Evolutionary conservation across 805 yeast species (phyloP), one percentile per base, ranked within the genome.

Genomic region (Pichia ethanolica): DNA sequence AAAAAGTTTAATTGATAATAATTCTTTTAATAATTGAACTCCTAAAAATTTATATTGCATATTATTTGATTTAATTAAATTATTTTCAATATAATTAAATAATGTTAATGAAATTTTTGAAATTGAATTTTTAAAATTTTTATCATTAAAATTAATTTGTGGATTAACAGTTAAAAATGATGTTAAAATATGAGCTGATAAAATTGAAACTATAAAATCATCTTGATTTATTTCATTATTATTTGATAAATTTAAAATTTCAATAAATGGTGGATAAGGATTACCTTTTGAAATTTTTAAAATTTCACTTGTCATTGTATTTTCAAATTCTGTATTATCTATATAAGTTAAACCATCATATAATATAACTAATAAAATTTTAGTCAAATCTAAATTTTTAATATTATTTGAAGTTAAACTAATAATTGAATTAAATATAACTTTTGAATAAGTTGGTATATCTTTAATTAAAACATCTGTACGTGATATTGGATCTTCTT

Each of bases 1-100:
- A 64, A 75, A 81, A 37, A 60, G 54, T 63, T 82, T 79, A 45
- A 72, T 62, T 30, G 79, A 70, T 20, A 86, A 67, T 44, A 89
- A 70, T 55, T 78, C 82, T 54, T 78, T 81, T 53, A 83, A 72
- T 53, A 83, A 71, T 61, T 86, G 95, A 41, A 83, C 73, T 3
- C 78, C 78, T 48, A 86, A 70, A 51, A 76, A 83, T 60, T 82
- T 82, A 53, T 74, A 68, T 59, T 79, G 79, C 50, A 71, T 53
- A 50, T 73, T 74, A 13, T 71, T 61, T 5, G 77, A 66, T 5
- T 27, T 28, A 26, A 52, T n/a, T 14, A 53, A 47, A 42, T 56
- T 59, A 36, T 34, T 47, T 26, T 70, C 56, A 45, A 73, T 65
- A 39, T 62, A 59, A 42, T 70, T 72, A 56, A 70, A 25, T 11